Evolutionary conservation across 164 flowering plant genomes (phyloP).

Genomic region (Berberis thunbergii): DNA sequence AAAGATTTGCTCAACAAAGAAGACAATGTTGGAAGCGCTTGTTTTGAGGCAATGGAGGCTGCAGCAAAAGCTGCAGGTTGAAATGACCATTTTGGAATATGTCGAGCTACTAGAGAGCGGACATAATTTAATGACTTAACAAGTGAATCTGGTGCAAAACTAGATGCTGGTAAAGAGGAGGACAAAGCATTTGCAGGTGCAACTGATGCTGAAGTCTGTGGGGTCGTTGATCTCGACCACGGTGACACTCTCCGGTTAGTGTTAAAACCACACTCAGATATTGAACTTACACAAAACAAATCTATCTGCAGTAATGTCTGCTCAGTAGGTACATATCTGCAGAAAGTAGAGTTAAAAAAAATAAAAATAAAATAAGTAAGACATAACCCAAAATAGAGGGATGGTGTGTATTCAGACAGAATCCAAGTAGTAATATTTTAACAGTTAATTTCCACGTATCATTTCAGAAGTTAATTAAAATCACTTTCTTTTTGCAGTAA

Average conservation of each 20-base stretch:
- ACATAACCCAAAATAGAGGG: too few relatives aligned
- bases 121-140: constrained; percentile 83
- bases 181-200: constrained; percentile 36
- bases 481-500: too few relatives aligned
- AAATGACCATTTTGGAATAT: constrained; percentile 68
- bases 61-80: constrained; percentile 85
- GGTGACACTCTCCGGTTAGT: constrained; percentile 44
- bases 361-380: too few relatives aligned
- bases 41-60: constrained; percentile 56
- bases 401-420: too few relatives aligned
- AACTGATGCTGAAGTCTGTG: constrained; percentile 37
- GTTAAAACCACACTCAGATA: constrained; percentile 64
- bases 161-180: constrained; percentile 51
- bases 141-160: constrained; percentile 68
- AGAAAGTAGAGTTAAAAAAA: too few relatives aligned
- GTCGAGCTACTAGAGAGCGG: constrained; percentile 73
- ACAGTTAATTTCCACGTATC: too few relatives aligned
- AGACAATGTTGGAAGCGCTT: constrained; percentile 72
- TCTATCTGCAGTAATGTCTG: constrained; percentile 81
- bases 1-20: constrained; percentile 84
- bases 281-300: constrained; percentile 66
- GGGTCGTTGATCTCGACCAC: constrained; percentile 51
- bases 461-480: too few relatives aligned
- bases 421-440: too few relatives aligned
- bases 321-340: constrained; percentile 88